Evolutionary conservation across 2,329 filamentous ascomycete species (phyloP).

Genomic region (Cryphonectria carpinicola): DNA sequence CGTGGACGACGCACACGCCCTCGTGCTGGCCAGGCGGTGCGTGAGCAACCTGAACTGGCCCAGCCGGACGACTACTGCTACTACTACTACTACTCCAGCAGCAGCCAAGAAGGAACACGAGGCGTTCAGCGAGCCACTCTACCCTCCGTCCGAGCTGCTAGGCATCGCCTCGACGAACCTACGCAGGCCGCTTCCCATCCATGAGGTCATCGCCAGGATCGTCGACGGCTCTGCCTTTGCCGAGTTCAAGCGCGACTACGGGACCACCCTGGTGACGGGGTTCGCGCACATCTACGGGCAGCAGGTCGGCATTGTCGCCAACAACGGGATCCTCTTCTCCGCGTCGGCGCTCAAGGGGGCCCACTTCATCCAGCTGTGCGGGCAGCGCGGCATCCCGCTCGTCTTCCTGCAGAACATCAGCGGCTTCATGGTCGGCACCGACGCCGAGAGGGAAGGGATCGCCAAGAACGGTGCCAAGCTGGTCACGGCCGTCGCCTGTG

Average conservation of each 20-base stretch:
- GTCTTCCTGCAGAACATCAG: conserved; percentile 96
- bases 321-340: conserved; percentile 94
- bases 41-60: conserved; percentile 92
- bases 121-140: conserved; percentile 69
- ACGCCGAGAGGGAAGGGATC: conserved; percentile 92
- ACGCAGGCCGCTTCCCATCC: conserved; percentile 77
- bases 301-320: conserved; percentile 89
- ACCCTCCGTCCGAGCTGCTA: conserved; percentile 77
- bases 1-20: conserved; percentile 89
- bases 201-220: conserved; percentile 23
- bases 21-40: conserved; percentile 81
- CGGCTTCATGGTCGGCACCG: conserved; percentile 96
- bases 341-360: conserved; percentile 89
- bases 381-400: conserved; percentile 85
- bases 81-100: conserved; percentile 39
- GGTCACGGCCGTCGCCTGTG: conserved; percentile 91
- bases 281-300: conserved; percentile 91
- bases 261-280: conserved; percentile 85
- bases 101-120: conserved; percentile 39
- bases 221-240: conserved; percentile 65
- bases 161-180: conserved; percentile 92
- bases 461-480: conserved; percentile 98
- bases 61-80: conserved; percentile 44
- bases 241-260: conserved; percentile 94
- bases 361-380: conserved; percentile 95